Evolutionary conservation across 768 basidiomycete species (phyloP).

Genomic region (Suillus luteus): DNA sequence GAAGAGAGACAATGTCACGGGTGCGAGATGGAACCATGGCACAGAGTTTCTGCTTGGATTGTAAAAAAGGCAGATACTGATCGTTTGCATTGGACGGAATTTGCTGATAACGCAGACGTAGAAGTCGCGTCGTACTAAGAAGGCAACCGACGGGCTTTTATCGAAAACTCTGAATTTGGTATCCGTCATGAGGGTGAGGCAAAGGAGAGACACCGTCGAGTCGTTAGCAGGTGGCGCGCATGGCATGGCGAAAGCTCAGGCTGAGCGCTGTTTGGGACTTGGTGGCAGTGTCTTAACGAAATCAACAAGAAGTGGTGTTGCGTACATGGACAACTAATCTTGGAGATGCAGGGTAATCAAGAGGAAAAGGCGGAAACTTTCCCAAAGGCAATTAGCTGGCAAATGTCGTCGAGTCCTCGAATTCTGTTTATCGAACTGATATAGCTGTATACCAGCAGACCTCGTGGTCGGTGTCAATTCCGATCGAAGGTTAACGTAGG

Average conservation of each 20-base stretch:
- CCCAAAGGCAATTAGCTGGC: neutral
- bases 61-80: neutral
- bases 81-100: neutral
- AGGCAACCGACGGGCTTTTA: neutral
- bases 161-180: neutral
- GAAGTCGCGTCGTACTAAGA: neutral
- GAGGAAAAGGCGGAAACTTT: neutral
- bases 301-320: neutral
- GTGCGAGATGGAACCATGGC: neutral
- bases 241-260: neutral
- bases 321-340: neutral
- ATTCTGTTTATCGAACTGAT: neutral
- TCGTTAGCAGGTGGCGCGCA: neutral
- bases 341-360: neutral
- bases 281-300: neutral
- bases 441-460: neutral
- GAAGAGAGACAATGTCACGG: slow-evolving; percentile 10
- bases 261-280: neutral
- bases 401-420: neutral
- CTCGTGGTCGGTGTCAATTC: neutral
- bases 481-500: neutral
- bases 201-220: neutral
- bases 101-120: slow-evolving; percentile 16
- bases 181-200: neutral
- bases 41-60: neutral